Conservation (phyloP, 2,329 filamentous ascomycete genomes). For the Neurospora crassa region DNA sequence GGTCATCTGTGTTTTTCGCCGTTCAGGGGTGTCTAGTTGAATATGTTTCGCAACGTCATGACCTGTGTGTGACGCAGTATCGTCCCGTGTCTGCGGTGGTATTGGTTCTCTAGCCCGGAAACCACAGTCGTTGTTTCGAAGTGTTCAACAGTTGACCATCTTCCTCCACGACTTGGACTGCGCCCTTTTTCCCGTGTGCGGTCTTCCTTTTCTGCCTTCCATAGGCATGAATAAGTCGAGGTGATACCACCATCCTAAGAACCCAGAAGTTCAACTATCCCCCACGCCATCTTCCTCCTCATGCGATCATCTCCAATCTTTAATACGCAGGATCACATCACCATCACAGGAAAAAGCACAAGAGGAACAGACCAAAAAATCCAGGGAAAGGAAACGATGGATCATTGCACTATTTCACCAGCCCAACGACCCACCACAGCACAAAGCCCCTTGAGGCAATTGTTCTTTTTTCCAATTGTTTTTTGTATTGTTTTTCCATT, state of each 20-base stretch:
- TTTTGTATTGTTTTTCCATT: constrained; percentile 7
- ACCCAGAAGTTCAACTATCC: not conserved
- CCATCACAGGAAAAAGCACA: not conserved
- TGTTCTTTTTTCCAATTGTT: not conserved
- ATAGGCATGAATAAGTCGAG: not conserved
- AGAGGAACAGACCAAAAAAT: not conserved
- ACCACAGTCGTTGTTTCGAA: too few relatives aligned
- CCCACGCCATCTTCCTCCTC: not conserved
- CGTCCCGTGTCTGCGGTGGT: too few relatives aligned
- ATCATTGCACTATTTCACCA: not conserved
- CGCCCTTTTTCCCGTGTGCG: not conserved
- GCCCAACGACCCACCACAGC: not conserved
- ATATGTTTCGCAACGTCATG: too few relatives aligned
- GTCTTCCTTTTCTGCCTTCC: not conserved
- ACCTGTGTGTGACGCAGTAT: not conserved
- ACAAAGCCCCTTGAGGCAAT: not conserved
- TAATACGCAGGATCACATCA: not conserved
- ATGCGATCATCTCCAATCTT: not conserved
- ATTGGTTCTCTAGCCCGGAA: not conserved
- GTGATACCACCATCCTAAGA: not conserved
- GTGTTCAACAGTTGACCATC: not conserved
- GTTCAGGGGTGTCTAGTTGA: not conserved
- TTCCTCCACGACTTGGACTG: not conserved
- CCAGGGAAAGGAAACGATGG: not conserved
- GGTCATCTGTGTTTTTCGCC: not conserved